Evolutionary conservation across 148 eudicot species (phyloP).

Genomic region (Hydrangea macrophylla): DNA sequence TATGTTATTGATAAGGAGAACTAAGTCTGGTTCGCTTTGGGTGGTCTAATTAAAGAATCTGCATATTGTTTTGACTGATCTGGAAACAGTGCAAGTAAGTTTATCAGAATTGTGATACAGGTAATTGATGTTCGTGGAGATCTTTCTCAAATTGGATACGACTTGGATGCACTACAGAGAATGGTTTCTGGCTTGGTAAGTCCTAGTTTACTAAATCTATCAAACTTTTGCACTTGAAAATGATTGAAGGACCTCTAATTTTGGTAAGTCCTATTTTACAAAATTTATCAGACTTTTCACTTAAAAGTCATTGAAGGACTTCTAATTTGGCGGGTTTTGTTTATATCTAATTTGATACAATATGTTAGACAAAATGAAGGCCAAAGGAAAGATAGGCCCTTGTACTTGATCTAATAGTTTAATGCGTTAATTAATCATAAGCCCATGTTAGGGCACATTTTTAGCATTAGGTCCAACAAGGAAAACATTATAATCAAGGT

Average conservation of each 20-base stretch:
- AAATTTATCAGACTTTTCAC: background rate
- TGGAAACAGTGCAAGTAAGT: background rate
- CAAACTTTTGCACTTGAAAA: no score
- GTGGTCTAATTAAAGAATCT: background rate
- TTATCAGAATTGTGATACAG: slow-evolving; percentile 44
- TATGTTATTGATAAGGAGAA: background rate
- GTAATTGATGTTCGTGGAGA: slow-evolving; percentile 62
- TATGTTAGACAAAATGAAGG: background rate
- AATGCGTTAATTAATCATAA: no score
- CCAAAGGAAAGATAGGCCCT: background rate
- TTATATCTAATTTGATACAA: background rate
- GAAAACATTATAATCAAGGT: no score
- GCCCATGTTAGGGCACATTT: no score
- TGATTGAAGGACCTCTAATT: no score
- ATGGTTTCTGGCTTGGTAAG: slow-evolving; percentile 78
- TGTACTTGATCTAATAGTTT: no score
- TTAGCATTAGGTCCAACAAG: no score
- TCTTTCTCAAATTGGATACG: slow-evolving; percentile 48
- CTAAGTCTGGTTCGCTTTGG: background rate
- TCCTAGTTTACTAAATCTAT: slow-evolving; percentile 8
- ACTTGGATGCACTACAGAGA: slow-evolving; percentile 46
- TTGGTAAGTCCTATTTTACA: background rate
- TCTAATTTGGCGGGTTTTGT: no score
- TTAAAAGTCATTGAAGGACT: no score
- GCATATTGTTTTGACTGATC: background rate